Percentiles rank a stretch among this genome's conserved stretches.
Conservation (phyloP, 176 grass and related monocot genomes). For the Avena insularis region DNA sequence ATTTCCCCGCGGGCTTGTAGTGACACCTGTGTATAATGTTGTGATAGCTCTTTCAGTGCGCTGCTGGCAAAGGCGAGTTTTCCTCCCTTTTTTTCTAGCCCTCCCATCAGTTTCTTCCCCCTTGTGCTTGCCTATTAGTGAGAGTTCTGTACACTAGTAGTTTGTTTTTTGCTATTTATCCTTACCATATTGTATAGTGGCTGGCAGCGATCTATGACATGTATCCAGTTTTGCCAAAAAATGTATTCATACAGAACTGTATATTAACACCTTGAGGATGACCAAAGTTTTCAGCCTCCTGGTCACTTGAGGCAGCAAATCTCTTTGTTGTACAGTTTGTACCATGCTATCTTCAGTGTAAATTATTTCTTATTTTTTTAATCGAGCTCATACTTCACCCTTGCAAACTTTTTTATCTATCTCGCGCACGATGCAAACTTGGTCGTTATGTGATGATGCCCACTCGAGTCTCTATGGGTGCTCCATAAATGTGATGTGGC, state of each 20-base stretch:
- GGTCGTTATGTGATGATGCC: not conserved
- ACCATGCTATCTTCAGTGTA: slow-evolving; percentile 44
- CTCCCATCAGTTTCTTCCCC: slow-evolving; percentile 30
- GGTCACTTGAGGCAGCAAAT: slow-evolving; percentile 22
- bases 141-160: slow-evolving; percentile 51
- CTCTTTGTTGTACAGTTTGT: slow-evolving; percentile 26
- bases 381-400: not conserved
- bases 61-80: slow-evolving; percentile 42
- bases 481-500: not conserved
- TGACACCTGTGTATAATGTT: slow-evolving; percentile 41
- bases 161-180: slow-evolving; percentile 67
- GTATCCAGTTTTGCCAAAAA: slow-evolving; percentile 64
- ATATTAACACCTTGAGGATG: slow-evolving; percentile 51
- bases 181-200: slow-evolving; percentile 76
- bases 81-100: slow-evolving; percentile 13
- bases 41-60: slow-evolving; percentile 42
- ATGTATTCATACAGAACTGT: slow-evolving; percentile 66
- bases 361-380: slow-evolving; percentile 39
- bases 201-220: slow-evolving; percentile 49
- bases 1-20: slow-evolving; percentile 89
- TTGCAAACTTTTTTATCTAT: not conserved
- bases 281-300: slow-evolving; percentile 40
- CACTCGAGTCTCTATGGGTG: not conserved
- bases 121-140: slow-evolving; percentile 37
- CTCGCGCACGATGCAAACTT: not conserved